phyloP scores from a whole-genome alignment of 2,329 filamentous ascomycete species.

The Fusarium pseudograminearum region DNA sequence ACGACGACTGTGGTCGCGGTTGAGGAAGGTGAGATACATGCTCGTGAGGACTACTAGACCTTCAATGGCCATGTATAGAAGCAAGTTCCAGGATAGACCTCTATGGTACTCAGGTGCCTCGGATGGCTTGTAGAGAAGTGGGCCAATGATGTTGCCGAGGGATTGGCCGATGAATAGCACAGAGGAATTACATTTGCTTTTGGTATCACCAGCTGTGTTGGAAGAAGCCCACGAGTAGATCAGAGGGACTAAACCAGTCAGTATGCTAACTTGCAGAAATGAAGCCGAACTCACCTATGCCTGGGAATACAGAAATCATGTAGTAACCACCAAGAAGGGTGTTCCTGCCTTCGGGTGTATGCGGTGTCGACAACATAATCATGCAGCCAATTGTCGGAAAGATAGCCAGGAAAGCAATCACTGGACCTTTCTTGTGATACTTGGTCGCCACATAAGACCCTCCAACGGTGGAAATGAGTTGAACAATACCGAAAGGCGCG shows the following conservation, averaged over 20 bases:
- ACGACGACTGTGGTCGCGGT: constrained; percentile 63
- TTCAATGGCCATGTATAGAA: constrained; percentile 68
- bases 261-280: rapidly evolving
- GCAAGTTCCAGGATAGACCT: constrained; percentile 68
- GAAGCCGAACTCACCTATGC: constrained; percentile 37
- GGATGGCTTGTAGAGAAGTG: constrained; percentile 47
- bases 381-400: constrained; percentile 61
- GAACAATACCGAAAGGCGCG: constrained; percentile 70
- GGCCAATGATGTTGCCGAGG: constrained; percentile 72
- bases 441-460: constrained; percentile 66
- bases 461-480: constrained; percentile 69
- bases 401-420: constrained; percentile 67
- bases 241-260: constrained; percentile 57
- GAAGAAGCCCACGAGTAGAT: constrained; percentile 69
- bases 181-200: constrained; percentile 72
- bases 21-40: constrained; percentile 58
- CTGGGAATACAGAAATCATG: constrained; percentile 70
- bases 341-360: constrained; percentile 52
- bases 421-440: constrained; percentile 68
- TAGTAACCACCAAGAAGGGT: constrained; percentile 69
- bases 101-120: constrained; percentile 53
- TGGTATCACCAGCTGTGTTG: constrained; percentile 74
- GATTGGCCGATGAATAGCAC: constrained; percentile 72
- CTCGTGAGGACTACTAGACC: constrained; percentile 50
- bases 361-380: constrained; percentile 64